Evolutionary conservation across 306 rosid genomes (phyloP).

Genomic region (Quercus ilex): DNA sequence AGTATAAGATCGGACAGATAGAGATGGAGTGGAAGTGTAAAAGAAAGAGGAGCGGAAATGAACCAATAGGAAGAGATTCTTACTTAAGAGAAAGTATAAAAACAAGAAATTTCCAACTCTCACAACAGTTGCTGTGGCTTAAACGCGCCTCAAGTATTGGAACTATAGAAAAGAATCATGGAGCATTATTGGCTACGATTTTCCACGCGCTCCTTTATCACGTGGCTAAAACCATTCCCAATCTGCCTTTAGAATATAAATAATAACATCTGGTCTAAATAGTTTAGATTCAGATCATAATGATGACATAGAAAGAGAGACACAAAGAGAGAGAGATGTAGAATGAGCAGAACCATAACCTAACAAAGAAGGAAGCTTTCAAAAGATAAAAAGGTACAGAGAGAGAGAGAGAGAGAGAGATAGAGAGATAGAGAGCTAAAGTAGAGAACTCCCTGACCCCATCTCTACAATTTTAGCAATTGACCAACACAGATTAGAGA

Average conservation of each 20-base stretch:
- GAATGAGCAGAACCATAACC: conserved; percentile 19
- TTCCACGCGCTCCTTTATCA: neutral
- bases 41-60: conserved; percentile 12
- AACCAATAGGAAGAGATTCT: conserved; percentile 17
- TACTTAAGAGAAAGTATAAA: neutral
- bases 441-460: conserved; percentile 16
- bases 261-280: conserved; percentile 21
- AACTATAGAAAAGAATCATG: neutral
- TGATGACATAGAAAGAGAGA: conserved; percentile 10
- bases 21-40: neutral
- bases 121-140: accelerated
- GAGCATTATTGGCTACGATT: neutral
- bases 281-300: conserved; percentile 33
- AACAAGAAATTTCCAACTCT: neutral
- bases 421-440: neutral
- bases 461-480: conserved; percentile 23
- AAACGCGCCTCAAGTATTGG: conserved; percentile 14
- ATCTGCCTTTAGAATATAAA: neutral
- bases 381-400: neutral
- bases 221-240: neutral
- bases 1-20: too few species aligned
- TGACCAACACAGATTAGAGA: conserved; percentile 23
- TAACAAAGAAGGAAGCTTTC: neutral
- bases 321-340: neutral
- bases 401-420: neutral